These are phyloP conservation scores for Podospora didyma DNA, from an alignment of 495 filamentous ascomycete species.

Conservation along the genomic window DNA sequence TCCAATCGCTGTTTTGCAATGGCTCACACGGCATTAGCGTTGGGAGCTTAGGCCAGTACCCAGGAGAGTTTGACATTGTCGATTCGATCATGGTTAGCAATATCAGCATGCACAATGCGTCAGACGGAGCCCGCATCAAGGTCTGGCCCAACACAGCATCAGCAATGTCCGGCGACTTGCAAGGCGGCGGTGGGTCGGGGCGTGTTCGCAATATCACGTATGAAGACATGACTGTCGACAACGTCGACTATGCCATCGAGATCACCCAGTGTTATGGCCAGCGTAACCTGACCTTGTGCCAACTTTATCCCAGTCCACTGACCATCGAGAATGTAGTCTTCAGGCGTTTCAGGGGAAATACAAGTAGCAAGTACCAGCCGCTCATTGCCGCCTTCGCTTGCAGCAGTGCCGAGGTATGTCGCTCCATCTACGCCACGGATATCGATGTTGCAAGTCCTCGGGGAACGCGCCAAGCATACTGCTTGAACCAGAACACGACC, in stretches of 20 bases:
- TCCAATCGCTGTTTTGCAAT: constrained; percentile 66
- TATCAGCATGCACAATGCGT: constrained; percentile 61
- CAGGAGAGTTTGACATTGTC: constrained; percentile 60
- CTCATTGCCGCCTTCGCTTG: constrained; percentile 40
- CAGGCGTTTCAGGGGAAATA: constrained; percentile 16
- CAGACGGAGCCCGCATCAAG: constrained; percentile 66
- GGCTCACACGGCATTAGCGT: constrained; percentile 73
- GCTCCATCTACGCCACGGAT: constrained; percentile 45
- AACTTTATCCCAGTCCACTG: constrained; percentile 42
- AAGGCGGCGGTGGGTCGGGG: constrained; percentile 32
- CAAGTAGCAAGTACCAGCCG: constrained; percentile 16
- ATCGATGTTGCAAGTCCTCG: constrained; percentile 51
- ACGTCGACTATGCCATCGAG: constrained; percentile 58
- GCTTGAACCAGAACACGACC: constrained; percentile 48
- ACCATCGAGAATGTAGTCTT: constrained; percentile 20
- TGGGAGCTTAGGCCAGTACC: constrained; percentile 65
- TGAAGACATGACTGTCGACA: constrained; percentile 50
- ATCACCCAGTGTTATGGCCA: constrained; percentile 65
- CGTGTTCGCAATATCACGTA: constrained; percentile 54
- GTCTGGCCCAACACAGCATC: constrained; percentile 28
- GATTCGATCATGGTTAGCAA: constrained; percentile 63
- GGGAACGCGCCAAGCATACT: constrained; percentile 47
- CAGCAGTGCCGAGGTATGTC: constrained; percentile 50
- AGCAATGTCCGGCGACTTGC: constrained; percentile 24
- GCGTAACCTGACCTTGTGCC: constrained; percentile 56